Evolutionary conservation across 2,329 filamentous ascomycete species (phyloP), one percentile per base, ranked within the genome.

Genomic region (Neopestalotiopsis rosae): DNA sequence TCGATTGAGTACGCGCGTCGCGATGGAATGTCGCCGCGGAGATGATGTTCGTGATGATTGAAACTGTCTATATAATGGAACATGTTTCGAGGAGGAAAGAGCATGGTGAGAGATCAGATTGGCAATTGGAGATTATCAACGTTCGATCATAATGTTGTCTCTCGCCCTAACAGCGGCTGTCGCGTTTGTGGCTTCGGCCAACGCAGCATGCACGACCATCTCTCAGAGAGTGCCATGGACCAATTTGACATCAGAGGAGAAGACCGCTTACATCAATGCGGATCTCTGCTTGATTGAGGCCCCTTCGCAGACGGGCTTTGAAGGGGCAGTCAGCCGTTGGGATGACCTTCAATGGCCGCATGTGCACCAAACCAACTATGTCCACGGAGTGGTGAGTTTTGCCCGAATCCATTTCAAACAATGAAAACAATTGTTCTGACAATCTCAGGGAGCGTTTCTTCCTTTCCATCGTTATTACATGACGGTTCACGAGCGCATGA

Each of bases 391-490:
- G 59, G 28, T 38, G 20, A 4, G 28, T 40, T 28, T 4, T 3
- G 24, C 24, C 24, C 2, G 24, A 24, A 24, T 3, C 24, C 24
- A 24, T 24, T 24, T 24, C 24, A 24, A 24, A 24, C 2, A 24
- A 24, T 24, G 24, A 1, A 24, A 24, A 24, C 24, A 24, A 24
- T 24, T 24, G 24, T 24, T 30, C 30, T 13, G 17, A 10, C 12
- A 61, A 17, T 9, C n/a, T 9, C 10, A 7, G 78, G 79, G 66
- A 67, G 67, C 28, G 74, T 77, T 32, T 69, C 71, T 81, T n/a
- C 77, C 78, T 0, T 81, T 79, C 74, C 79, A 81, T 45, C 75
- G 80, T 5, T 79, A 62, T 9, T 52, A 65, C 24, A 49, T 65
- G 62, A 65, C 62, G 10, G 62, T 65, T 13, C 62, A 65, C 62